phyloP scores from a whole-genome alignment of 2,329 filamentous ascomycete species.

The Curvularia verruculosa region DNA sequence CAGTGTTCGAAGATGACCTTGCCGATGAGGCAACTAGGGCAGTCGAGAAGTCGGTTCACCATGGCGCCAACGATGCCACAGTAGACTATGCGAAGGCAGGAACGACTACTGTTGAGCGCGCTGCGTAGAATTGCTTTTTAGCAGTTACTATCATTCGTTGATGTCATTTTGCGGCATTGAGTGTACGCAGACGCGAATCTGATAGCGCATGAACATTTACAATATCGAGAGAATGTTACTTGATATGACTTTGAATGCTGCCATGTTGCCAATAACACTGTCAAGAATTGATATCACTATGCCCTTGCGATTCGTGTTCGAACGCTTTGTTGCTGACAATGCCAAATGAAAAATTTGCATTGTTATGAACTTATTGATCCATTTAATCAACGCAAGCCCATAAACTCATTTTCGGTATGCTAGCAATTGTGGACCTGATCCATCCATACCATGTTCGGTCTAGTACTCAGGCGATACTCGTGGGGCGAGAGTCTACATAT shows the following conservation, averaged over 20 bases:
- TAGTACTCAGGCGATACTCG: neutral
- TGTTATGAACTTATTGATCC: neutral
- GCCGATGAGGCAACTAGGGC: constrained; percentile 42
- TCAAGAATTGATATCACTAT: neutral
- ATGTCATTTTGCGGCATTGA: neutral
- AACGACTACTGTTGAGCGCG: constrained; percentile 29
- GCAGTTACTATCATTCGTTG: neutral
- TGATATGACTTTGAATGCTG: neutral
- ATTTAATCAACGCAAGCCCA: no score
- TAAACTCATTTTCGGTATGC: neutral
- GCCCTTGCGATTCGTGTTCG: no score
- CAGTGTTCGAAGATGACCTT: constrained; percentile 47
- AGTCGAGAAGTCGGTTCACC: constrained; percentile 45
- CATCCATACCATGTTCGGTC: neutral
- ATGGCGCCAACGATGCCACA: constrained; percentile 12
- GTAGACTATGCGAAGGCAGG: constrained; percentile 21
- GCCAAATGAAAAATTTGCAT: neutral
- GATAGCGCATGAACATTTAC: neutral
- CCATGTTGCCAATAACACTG: neutral
- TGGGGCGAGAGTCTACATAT: neutral
- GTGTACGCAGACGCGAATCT: no score
- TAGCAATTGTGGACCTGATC: neutral
- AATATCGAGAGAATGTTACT: neutral
- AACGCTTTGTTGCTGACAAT: neutral
- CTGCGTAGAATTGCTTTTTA: constrained; percentile 10